phyloP scores from a whole-genome alignment of 2,329 filamentous ascomycete genomes.

The Sarocladium oryzae region DNA sequence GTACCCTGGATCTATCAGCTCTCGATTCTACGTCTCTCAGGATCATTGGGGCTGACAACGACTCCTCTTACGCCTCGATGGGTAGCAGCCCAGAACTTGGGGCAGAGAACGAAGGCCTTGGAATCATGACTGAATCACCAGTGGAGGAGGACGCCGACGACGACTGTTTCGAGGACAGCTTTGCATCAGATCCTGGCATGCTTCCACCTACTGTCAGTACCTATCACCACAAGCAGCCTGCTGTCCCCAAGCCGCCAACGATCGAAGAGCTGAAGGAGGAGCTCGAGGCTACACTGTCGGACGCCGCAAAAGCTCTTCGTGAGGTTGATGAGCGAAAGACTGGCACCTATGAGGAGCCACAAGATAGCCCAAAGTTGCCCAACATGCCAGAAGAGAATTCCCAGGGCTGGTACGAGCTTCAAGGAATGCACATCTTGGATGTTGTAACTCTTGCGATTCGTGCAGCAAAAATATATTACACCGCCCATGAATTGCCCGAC shows the following conservation, averaged over 20 bases:
- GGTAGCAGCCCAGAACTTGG: slow-evolving; percentile 51
- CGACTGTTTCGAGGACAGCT: slow-evolving; percentile 46
- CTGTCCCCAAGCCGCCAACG: slow-evolving; percentile 77
- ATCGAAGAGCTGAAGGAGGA: slow-evolving; percentile 66
- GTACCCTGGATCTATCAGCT: slow-evolving; percentile 51
- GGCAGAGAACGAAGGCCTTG: slow-evolving; percentile 28
- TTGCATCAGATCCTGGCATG: slow-evolving; percentile 66
- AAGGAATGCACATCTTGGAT: slow-evolving; percentile 88
- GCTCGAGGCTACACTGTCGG: slow-evolving; percentile 60
- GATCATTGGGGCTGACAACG: slow-evolving; percentile 41
- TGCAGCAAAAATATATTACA: slow-evolving; percentile 95
- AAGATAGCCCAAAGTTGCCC: slow-evolving; percentile 23
- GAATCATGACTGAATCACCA: slow-evolving; percentile 40
- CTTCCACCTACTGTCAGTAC: slow-evolving; percentile 96
- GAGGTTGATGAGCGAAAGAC: slow-evolving; percentile 42
- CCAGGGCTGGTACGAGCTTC: slow-evolving; percentile 75
- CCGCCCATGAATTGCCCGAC: slow-evolving; percentile 80
- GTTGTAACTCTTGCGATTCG: slow-evolving; percentile 92
- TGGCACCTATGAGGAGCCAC: slow-evolving; percentile 21
- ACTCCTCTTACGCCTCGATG: slow-evolving; percentile 55
- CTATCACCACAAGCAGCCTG: slow-evolving; percentile 79
- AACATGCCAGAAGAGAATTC: slow-evolving; percentile 40
- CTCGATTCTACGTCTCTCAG: slow-evolving; percentile 31
- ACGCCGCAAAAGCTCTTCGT: slow-evolving; percentile 61
- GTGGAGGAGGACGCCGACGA: slow-evolving; percentile 36